Base-by-base conservation (phyloP, 371 early-diverging fungal genomes). In the Syncephalastrum racemosum region DNA sequence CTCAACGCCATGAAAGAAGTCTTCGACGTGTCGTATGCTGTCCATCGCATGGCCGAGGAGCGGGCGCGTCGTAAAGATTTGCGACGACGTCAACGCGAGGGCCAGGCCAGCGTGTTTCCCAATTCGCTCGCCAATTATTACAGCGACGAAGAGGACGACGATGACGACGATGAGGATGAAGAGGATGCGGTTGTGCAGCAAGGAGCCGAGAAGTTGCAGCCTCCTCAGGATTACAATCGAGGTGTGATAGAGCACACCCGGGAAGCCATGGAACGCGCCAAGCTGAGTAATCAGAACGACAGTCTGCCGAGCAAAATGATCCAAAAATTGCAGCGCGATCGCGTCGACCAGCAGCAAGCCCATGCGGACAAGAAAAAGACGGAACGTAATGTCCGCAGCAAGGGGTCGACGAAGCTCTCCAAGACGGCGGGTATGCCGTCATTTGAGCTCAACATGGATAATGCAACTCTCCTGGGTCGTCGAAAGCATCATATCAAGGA, bases 381-480 rank as follows among this genome's bases (percentile, higher is more conserved):
- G 40, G 51, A 42, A 22, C 36, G 56, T 36, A 49, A 23, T 19
- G 5, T 18, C 24, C 46, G 47, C 31, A 42, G 31, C 39, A 58
- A 58, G 46, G 36, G 1, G 12, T 12, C 36, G 10, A 31, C 12
- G 6, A 31, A 31, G 10, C 36, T 12, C 0, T n/a, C 42, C 1
- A 58, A 60, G 24, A 31, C 36, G 3, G 36, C 36, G 36, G 36
- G 36, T 12, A 31, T 31, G 10, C 55, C 60, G 15, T 27, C 52
- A 16, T 53, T 86, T 71, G 83, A 83, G 48, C 58, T 86, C 16
- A 82, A 80, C 50, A 74, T 85, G 67, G 67, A 79, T 51, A 77
- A 80, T 16, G 81, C 86, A 2, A 83, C 83, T 0, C 55, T 86
- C 36, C 57, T 86, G 22, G 80, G 78, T 43, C 77, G 81, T 55